Evolutionary conservation across 1,139 yeast species (phyloP).

Genomic region (Lodderomyces margitis): DNA sequence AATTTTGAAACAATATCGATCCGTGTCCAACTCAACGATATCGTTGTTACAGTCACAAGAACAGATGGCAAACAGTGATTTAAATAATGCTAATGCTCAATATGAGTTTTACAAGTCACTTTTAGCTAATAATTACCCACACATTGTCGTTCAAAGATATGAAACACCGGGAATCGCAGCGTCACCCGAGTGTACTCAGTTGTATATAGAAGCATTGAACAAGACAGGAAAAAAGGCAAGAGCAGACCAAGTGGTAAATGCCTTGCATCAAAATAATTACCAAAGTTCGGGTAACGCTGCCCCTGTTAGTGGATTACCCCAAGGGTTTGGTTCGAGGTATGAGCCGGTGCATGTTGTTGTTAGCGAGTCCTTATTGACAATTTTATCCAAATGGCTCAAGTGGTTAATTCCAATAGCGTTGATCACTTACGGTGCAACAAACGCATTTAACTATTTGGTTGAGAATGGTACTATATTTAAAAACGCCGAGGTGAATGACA

Average conservation of each 20-base stretch:
- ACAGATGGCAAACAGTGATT: constrained; percentile 74
- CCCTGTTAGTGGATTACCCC: constrained; percentile 23
- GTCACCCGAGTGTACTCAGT: constrained; percentile 70
- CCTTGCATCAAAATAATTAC: constrained; percentile 18
- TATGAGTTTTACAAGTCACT: constrained; percentile 77
- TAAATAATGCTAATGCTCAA: constrained; percentile 67
- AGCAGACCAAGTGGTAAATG: constrained; percentile 59
- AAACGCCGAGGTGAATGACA: constrained; percentile 70
- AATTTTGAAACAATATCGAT: constrained; percentile 4
- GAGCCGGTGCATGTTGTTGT: constrained; percentile 92
- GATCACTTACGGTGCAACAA: constrained; percentile 69
- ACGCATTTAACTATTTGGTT: constrained; percentile 71
- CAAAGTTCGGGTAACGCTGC: constrained; percentile 10
- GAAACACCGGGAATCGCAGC: constrained; percentile 90
- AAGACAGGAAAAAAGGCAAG: constrained; percentile 74
- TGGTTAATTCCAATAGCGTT: constrained; percentile 84
- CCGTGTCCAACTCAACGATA: constrained; percentile 22
- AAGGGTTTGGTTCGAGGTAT: constrained; percentile 48
- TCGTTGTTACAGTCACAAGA: constrained; percentile 65
- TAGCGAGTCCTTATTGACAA: constrained; percentile 75
- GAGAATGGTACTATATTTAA: constrained; percentile 86
- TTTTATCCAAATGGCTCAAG: constrained; percentile 82
- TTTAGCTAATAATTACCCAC: constrained; percentile 81
- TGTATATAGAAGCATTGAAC: constrained; percentile 78
- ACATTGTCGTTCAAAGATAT: constrained; percentile 85